Percentiles rank a stretch among this genome's conserved stretches.
These are phyloP conservation scores for Stereocaulon alpinum DNA, from an alignment of 495 filamentous ascomycete species.

Conservation along the genomic window DNA sequence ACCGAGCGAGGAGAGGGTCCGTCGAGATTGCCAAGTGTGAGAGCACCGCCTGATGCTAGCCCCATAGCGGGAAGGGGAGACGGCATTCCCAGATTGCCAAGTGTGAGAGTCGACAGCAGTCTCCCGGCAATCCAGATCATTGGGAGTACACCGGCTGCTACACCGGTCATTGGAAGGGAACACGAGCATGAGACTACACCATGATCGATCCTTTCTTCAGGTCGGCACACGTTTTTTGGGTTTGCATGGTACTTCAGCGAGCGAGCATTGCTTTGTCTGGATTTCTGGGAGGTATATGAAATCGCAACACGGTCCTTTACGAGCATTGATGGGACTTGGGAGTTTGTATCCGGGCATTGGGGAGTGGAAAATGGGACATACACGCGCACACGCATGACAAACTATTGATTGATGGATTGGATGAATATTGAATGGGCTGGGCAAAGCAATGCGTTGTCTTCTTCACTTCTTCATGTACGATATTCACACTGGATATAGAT, in stretches of 20 bases:
- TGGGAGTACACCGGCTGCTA: conserved; percentile 20
- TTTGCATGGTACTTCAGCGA: conserved; percentile 8
- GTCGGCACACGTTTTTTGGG: not conserved
- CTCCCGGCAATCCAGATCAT: conserved; percentile 21
- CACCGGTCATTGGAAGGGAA: conserved; percentile 11
- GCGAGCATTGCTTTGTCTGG: not conserved
- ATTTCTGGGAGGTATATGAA: not conserved
- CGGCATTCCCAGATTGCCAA: conserved; percentile 18
- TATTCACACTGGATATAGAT: not conserved
- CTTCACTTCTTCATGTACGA: not conserved
- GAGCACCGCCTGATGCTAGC: conserved; percentile 19
- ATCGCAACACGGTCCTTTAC: not conserved
- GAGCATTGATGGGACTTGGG: not conserved
- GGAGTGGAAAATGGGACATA: not conserved
- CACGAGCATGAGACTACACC: conserved; percentile 1
- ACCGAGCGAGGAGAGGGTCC: conserved; percentile 4
- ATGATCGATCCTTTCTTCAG: not conserved
- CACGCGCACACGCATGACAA: not conserved
- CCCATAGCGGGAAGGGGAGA: conserved; percentile 11
- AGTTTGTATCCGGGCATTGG: too few species aligned
- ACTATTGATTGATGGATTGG: too few species aligned
- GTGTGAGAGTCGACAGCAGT: conserved; percentile 9
- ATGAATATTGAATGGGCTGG: not conserved
- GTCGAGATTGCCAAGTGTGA: not conserved
- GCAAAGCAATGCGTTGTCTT: not conserved